Evolutionary conservation across 1,284 basidiomycete genomes (phyloP), one percentile per base, ranked within the genome.

Genomic region (Ustilago nuda): DNA sequence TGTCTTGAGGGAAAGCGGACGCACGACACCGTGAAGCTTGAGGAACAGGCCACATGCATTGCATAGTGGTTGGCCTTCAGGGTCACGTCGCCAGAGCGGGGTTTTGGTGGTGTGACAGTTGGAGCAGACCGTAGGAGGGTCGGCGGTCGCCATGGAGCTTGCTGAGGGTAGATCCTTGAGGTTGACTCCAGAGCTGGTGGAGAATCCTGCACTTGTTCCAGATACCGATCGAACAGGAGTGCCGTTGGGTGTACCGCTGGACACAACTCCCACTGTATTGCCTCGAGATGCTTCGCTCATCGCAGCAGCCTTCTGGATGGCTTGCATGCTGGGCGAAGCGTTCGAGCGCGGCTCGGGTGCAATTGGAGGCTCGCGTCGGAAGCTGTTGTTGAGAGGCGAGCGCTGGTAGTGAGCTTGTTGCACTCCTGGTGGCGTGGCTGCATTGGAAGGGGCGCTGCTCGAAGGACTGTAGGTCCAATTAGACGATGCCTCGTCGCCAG

Each of bases 71-170:
- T 96, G 94, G 30, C 95, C 95, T 76, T 98, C 94, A 1, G 94
- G 93, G 88, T 98, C 94, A 78, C 95, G 89, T 85, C 95, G 90
- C 95, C 95, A 98, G 61, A 98, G 88, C 1, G 95, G 95, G 46
- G 95, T 98, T 86, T 94, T 98, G 35, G 93, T 96, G 59, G 95
- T 98, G 82, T 93, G 91, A 87, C 95, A 98, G 85, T 98, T 98
- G 12, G 93, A 94, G 86, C 95, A 98, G 33, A 93, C 89, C 1
- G 94, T 98, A 5, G 92, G 79, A 5, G 82, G 75, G 37, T 82
- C 82, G 12, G 78, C 73, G 1, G 67, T 76, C 8, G 72, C 75
- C 79, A 79, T 80, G 11, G 70, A 73, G 48, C 70, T 75, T 19
- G 77, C 70, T 2, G 67, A 72, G 1, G 77, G 69, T 13, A 72